These are phyloP conservation scores for Sinapis alba DNA, from an alignment of 441 rosid species.

Conservation along the genomic window DNA sequence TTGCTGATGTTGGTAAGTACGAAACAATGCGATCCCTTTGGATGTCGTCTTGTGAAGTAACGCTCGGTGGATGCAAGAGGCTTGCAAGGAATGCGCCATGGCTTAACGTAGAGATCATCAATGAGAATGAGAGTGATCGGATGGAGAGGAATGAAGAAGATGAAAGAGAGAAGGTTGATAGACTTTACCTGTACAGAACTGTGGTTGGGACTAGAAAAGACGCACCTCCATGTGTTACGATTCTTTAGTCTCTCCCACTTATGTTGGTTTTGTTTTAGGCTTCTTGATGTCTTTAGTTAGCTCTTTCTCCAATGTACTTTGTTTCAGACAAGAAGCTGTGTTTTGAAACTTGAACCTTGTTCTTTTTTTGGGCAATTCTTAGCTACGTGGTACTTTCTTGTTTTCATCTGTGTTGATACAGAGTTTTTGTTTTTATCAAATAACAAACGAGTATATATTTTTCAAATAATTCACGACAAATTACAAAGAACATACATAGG, in stretches of 20 bases:
- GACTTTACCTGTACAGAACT: constrained; percentile 83
- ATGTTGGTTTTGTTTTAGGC: constrained; percentile 16
- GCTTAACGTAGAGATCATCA: constrained; percentile 86
- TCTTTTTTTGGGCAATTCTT: not conserved
- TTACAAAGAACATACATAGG: constrained; percentile 14
- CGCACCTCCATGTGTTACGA: constrained; percentile 74
- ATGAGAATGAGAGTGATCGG: constrained; percentile 45
- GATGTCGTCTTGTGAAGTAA: constrained; percentile 97
- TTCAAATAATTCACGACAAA: not conserved
- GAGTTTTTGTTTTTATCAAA: not conserved
- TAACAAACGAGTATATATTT: not conserved
- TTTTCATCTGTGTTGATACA: not conserved
- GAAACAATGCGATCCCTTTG: constrained; percentile 99
- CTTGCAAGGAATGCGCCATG: constrained; percentile 69
- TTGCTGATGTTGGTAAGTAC: constrained; percentile 78
- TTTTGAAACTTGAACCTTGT: not conserved
- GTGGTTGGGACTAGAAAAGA: constrained; percentile 75
- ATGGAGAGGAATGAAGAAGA: constrained; percentile 42
- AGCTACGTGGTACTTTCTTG: not conserved
- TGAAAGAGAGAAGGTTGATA: constrained; percentile 64
- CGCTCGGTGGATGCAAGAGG: constrained; percentile 85
- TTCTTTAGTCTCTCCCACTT: constrained; percentile 46
- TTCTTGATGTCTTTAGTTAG: not conserved
- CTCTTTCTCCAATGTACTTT: constrained; percentile 25
- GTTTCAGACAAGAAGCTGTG: constrained; percentile 42